Conservation (phyloP, 148 eudicot species). For the Linanthus parryae region DNA sequence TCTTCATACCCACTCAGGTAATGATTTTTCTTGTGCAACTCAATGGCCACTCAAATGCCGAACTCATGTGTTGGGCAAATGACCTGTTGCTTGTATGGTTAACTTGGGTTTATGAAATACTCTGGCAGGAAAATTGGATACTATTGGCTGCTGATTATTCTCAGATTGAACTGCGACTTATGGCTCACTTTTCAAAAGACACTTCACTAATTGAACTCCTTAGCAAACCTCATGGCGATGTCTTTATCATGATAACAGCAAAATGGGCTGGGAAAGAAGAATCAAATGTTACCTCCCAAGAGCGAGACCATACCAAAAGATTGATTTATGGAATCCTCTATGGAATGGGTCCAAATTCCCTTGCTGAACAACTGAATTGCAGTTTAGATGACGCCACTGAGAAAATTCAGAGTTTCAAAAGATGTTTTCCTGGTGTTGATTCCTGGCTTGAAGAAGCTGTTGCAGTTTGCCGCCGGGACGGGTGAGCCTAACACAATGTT, state of each 20-base stretch:
- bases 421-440: slow-evolving; percentile 84
- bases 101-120: slow-evolving; percentile 3
- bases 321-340: slow-evolving; percentile 92
- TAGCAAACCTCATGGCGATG: slow-evolving; percentile 65
- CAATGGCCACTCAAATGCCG: too few species aligned
- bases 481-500: slow-evolving; percentile 32
- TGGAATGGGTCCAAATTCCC: slow-evolving; percentile 92
- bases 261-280: slow-evolving; percentile 79
- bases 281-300: slow-evolving; percentile 50
- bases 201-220: slow-evolving; percentile 66
- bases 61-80: too few species aligned
- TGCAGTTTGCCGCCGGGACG: slow-evolving; percentile 64
- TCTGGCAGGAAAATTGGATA: slow-evolving; percentile 83
- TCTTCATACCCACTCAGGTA: slow-evolving; percentile 87
- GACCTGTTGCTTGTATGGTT: too few species aligned
- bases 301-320: slow-evolving; percentile 89
- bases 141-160: slow-evolving; percentile 95
- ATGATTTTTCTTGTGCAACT: slow-evolving; percentile 7
- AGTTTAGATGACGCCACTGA: slow-evolving; percentile 67
- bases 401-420: slow-evolving; percentile 74
- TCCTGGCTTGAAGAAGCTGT: slow-evolving; percentile 95
- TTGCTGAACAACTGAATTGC: slow-evolving; percentile 85
- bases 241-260: slow-evolving; percentile 86
- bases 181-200: slow-evolving; percentile 98
- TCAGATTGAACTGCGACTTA: slow-evolving; percentile 89